A percentile compares a stretch with the other conserved stretches of the same genome.
These are phyloP conservation scores for Climacium dendroides DNA, from an alignment of 225 moss, liverwort and hornwort genomes.

Conservation along the genomic window DNA sequence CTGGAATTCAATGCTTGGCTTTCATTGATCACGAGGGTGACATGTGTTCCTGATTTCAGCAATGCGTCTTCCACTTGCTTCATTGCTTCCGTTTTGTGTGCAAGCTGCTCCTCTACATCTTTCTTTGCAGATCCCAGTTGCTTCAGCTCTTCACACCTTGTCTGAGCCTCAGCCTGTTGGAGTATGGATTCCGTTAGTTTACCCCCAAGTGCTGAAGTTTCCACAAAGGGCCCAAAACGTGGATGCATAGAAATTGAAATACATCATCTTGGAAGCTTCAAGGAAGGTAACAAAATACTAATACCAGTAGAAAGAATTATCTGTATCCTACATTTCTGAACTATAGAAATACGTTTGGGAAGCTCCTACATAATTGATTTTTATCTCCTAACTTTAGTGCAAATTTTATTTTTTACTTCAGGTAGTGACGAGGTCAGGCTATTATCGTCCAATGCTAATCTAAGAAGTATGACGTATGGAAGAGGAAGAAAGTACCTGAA, in stretches of 20 bases:
- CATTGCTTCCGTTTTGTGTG: not conserved
- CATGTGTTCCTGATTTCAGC: not conserved
- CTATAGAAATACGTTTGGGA: not conserved
- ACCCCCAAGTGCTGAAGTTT: not conserved
- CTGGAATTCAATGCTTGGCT: not conserved
- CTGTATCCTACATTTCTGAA: not conserved
- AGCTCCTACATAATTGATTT: not conserved
- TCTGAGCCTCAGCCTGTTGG: conserved; percentile 12
- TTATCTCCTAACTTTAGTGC: not conserved
- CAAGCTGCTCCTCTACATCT: not conserved
- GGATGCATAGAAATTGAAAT: not conserved
- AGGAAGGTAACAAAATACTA: not conserved
- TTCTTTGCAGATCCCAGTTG: not conserved
- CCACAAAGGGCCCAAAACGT: not conserved
- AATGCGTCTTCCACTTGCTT: not conserved
- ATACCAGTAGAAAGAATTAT: not conserved
- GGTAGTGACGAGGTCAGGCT: not conserved
- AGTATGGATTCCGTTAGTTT: not conserved
- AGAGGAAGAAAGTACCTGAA: not conserved
- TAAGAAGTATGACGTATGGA: not conserved
- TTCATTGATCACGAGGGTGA: not conserved
- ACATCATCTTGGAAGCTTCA: not conserved
- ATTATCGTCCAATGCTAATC: not conserved
- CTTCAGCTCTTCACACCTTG: conserved; percentile 7
- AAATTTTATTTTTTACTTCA: not conserved